Evolutionary conservation across 352 stramenopile species (phyloP).

Genomic region (Globisporangium spinosum): DNA sequence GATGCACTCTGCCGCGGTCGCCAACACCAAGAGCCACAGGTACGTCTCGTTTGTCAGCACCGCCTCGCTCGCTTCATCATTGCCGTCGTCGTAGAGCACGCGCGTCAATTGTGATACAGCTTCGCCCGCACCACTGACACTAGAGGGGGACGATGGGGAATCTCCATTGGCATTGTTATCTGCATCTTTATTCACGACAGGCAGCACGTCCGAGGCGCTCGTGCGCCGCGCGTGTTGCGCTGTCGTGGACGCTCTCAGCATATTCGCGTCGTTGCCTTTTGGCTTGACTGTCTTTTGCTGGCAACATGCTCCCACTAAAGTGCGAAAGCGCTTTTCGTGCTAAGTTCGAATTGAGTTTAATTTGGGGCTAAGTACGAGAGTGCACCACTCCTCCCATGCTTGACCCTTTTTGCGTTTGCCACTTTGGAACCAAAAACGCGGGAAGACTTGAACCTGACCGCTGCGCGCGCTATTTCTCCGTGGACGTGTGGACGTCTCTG

Average conservation of each 20-base stretch:
- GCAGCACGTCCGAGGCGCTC: constrained; percentile 11
- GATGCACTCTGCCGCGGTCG: constrained; percentile 66
- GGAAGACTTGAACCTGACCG: not conserved
- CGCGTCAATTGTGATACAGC: not conserved
- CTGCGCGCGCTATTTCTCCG: not conserved
- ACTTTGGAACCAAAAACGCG: constrained; percentile 1
- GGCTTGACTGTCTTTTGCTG: not conserved
- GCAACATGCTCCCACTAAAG: not conserved
- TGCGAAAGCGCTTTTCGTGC: not conserved
- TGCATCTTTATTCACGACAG: constrained; percentile 6
- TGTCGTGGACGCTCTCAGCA: constrained; percentile 13
- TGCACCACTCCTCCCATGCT: not conserved
- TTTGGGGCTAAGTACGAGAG: not conserved
- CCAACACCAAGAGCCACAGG: constrained; percentile 68
- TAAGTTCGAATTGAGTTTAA: constrained; percentile 5
- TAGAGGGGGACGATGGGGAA: not conserved
- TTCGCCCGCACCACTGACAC: not conserved
- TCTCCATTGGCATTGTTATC: not conserved
- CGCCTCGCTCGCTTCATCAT: constrained; percentile 27
- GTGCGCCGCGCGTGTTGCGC: constrained; percentile 5
- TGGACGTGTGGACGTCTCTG: constrained; percentile 2
- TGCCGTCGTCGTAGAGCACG: constrained; percentile 11
- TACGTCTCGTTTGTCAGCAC: constrained; percentile 46
- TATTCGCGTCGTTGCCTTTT: not conserved
- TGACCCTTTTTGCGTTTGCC: not conserved